Percentiles rank a stretch among this genome's conserved stretches.
Evolutionary conservation across 2,329 filamentous ascomycete genomes (phyloP).

Genomic region (Balansia obtecta): DNA sequence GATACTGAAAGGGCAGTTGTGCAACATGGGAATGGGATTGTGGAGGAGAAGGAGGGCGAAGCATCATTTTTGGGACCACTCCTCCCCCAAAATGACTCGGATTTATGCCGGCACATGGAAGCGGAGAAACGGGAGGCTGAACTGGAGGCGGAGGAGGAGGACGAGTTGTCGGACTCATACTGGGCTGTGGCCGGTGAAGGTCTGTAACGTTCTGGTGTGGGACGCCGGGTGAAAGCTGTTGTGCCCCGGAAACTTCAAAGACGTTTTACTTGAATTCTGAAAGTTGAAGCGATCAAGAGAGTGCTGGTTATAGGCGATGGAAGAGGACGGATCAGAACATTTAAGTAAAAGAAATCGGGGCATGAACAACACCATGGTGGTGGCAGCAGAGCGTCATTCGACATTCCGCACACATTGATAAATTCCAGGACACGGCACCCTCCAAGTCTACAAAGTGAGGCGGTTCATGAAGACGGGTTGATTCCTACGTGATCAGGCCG

Average conservation of each 20-base stretch:
- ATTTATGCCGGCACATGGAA: too few species aligned
- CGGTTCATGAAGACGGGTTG: neutral
- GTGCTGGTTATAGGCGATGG: neutral
- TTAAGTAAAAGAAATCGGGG: neutral
- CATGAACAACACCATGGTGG: neutral
- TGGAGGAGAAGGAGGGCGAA: too few species aligned
- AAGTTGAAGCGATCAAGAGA: neutral
- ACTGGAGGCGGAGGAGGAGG: too few species aligned
- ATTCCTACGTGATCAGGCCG: neutral
- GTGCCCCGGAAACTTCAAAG: neutral
- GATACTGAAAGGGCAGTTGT: too few species aligned
- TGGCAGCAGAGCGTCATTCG: neutral
- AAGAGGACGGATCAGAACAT: neutral
- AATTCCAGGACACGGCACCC: neutral
- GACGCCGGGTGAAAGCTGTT: neutral
- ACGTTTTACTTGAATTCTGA: neutral
- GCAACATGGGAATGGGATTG: too few species aligned
- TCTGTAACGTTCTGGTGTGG: neutral
- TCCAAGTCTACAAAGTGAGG: neutral
- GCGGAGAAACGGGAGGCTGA: too few species aligned
- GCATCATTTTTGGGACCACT: too few species aligned
- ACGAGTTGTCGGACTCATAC: too few species aligned
- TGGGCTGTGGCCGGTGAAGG: slow-evolving; percentile 1
- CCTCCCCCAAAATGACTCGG: too few species aligned
- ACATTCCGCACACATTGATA: neutral